phyloP scores from a whole-genome alignment of 176 grass and related monocot species.

The Avena sativa region DNA sequence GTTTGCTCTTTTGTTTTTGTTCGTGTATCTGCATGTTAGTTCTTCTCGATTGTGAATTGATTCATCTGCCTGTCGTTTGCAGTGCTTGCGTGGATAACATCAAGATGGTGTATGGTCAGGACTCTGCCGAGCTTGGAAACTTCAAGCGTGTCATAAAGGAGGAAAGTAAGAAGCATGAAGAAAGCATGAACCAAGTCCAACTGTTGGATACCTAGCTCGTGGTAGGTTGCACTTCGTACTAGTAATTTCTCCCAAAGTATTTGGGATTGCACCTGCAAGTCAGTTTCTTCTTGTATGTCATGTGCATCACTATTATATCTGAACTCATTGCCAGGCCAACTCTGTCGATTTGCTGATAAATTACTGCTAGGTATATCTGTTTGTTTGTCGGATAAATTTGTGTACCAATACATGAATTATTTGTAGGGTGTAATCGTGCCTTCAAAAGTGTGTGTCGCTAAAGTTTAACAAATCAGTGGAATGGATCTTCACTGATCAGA shows the following conservation, averaged over 20 bases:
- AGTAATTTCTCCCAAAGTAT: neutral
- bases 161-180: constrained; percentile 46
- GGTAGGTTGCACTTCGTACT: neutral
- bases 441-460: neutral
- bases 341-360: neutral
- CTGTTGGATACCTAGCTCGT: constrained; percentile 46
- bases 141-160: constrained; percentile 71
- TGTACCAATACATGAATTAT: neutral
- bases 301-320: neutral
- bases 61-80: constrained; percentile 25
- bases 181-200: constrained; percentile 27
- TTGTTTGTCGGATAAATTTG: neutral
- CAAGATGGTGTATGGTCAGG: constrained; percentile 74
- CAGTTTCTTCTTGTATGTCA: constrained; percentile 9
- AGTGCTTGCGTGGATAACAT: constrained; percentile 74
- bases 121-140: constrained; percentile 57
- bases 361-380: neutral
- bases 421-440: neutral
- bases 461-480: neutral
- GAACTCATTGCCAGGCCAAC: neutral
- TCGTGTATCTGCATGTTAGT: constrained; percentile 8
- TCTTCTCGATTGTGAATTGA: neutral
- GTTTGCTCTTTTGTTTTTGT: constrained; percentile 32
- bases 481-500: neutral
- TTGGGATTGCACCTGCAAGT: neutral